Conservation (phyloP, 2,329 filamentous ascomycete species). For the Hypocreales sp. region DNA sequence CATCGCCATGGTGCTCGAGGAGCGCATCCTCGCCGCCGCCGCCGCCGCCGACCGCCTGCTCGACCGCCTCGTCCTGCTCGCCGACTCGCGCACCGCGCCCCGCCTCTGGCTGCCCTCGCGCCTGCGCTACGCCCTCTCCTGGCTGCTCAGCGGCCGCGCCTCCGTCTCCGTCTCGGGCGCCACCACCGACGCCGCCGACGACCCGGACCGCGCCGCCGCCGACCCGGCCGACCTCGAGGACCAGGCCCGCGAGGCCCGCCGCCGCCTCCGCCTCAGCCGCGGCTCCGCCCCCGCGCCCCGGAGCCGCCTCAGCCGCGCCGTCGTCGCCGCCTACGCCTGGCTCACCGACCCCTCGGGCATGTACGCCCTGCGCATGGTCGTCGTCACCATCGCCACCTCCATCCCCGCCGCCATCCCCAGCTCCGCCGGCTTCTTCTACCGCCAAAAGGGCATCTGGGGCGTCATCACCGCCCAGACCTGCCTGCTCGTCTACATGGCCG, state of each 20-base stretch:
- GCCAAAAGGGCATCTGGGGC: conserved; percentile 35
- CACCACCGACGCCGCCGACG: conserved; percentile 4
- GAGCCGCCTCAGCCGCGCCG: conserved; percentile 7
- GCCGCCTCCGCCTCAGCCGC: conserved; percentile 20
- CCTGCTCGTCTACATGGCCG: conserved; percentile 31
- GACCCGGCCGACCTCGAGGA: conserved; percentile 14
- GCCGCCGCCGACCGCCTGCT: conserved; percentile 18
- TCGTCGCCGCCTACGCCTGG: conserved; percentile 21
- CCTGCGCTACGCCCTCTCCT: conserved; percentile 21
- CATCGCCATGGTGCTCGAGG: conserved; percentile 30
- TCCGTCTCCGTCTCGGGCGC: conserved; percentile 7
- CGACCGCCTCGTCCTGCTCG: conserved; percentile 18
- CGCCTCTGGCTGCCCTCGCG: conserved; percentile 27
- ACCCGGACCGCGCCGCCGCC: conserved; percentile 6
- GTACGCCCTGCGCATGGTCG: conserved; percentile 30
- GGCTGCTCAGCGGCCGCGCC: conserved; percentile 15
- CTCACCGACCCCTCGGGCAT: conserved; percentile 25
- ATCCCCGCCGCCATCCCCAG: conserved; percentile 25
- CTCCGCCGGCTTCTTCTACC: conserved; percentile 32
- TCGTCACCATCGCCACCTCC: conserved; percentile 25
- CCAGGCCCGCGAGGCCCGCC: conserved; percentile 17
- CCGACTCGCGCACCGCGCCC: conserved; percentile 15
- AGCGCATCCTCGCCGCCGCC: conserved; percentile 17
- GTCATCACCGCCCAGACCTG: conserved; percentile 34
- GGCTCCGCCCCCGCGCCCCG: conserved; percentile 5